Evolutionary conservation across 768 basidiomycete genomes (phyloP).

Genomic region (Auriculariales sp.): DNA sequence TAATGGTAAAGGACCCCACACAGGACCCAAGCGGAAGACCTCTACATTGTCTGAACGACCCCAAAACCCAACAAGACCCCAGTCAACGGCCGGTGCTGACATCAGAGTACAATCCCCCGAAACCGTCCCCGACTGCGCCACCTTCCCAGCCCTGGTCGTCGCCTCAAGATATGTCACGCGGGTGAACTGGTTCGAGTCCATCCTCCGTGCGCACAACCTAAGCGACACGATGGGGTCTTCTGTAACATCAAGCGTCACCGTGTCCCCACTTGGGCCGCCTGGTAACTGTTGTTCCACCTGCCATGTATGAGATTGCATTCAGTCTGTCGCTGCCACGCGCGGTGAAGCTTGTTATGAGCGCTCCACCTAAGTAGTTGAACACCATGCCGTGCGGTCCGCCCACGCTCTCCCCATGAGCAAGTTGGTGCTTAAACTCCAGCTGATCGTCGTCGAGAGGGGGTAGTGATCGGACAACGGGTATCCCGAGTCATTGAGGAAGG

Average conservation of each 20-base stretch:
- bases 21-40: no score
- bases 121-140: conserved; percentile 14
- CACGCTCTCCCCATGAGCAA: conserved; percentile 19
- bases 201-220: conserved; percentile 15
- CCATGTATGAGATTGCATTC: conserved; percentile 18
- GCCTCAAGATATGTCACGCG: conserved; percentile 20
- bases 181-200: conserved; percentile 14
- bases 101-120: no score
- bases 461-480: conserved; percentile 23
- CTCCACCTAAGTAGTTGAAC: conserved; percentile 16
- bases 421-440: conserved; percentile 19
- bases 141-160: conserved; percentile 17
- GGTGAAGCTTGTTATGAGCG: conserved; percentile 17
- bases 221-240: conserved; percentile 15
- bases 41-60: no score
- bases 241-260: conserved; percentile 15
- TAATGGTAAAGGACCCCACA: no score
- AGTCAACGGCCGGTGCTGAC: no score
- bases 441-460: conserved; percentile 16
- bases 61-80: no score
- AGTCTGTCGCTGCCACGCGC: conserved; percentile 18
- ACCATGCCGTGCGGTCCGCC: conserved; percentile 20
- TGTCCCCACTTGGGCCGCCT: conserved; percentile 21
- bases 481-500: conserved; percentile 17
- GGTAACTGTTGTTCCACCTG: conserved; percentile 13